phyloP scores from a whole-genome alignment of 2,329 filamentous ascomycete genomes.

The Triangularia verruculosa region DNA sequence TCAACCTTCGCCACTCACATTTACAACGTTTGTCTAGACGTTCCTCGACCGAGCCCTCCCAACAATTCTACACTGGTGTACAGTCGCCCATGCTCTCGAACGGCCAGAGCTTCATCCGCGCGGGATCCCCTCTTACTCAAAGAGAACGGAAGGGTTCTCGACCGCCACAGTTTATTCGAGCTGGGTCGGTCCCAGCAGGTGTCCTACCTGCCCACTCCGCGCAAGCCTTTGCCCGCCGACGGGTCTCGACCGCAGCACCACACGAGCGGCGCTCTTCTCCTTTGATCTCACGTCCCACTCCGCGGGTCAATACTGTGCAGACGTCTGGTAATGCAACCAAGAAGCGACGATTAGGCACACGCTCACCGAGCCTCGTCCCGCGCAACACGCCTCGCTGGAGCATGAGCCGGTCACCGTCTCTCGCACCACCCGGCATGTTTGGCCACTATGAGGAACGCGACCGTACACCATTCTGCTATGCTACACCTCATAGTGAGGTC shows the following conservation, averaged over 20 bases:
- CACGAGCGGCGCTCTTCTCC: constrained; percentile 41
- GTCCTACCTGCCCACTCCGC: constrained; percentile 37
- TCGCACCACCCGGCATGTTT: constrained; percentile 41
- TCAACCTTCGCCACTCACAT: constrained; percentile 42
- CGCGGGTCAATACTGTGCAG: constrained; percentile 21
- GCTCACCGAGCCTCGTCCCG: constrained; percentile 53
- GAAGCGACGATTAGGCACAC: constrained; percentile 49
- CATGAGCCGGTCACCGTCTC: constrained; percentile 35
- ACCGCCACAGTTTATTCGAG: constrained; percentile 48
- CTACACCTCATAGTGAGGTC: constrained; percentile 68
- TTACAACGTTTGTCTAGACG: constrained; percentile 36
- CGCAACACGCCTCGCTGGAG: constrained; percentile 56
- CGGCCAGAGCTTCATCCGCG: constrained; percentile 37
- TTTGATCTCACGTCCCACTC: constrained; percentile 32
- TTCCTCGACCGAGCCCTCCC: constrained; percentile 43
- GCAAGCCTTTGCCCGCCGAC: constrained; percentile 42
- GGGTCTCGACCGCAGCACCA: constrained; percentile 37
- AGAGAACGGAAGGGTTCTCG: constrained; percentile 42
- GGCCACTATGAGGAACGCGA: constrained; percentile 32
- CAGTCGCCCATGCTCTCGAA: constrained; percentile 38
- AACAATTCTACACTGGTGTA: constrained; percentile 37
- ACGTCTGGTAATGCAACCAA: constrained; percentile 39
- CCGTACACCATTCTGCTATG: constrained; percentile 65
- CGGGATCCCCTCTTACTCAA: constrained; percentile 39
- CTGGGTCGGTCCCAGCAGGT: constrained; percentile 49